Percentiles rank a stretch among this genome's conserved stretches.
Conservation (phyloP, 2,329 filamentous ascomycete species). For the Monilinia fructicola region DNA sequence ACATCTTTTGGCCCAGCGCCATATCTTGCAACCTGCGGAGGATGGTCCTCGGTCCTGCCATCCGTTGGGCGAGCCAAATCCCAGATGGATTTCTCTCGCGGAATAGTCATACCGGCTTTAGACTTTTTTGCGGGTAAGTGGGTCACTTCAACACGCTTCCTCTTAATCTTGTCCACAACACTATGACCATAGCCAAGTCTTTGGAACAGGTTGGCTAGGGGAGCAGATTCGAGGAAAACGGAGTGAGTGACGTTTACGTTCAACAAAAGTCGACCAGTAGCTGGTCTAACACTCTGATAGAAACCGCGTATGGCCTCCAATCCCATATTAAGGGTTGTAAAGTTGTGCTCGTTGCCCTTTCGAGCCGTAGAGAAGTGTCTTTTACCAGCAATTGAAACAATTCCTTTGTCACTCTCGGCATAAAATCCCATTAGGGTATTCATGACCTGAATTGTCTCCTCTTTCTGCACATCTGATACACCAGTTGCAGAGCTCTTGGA, state of each 20-base stretch:
- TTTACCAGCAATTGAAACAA: constrained; percentile 51
- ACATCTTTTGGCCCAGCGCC: constrained; percentile 54
- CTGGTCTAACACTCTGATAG: constrained; percentile 60
- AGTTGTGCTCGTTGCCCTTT: constrained; percentile 28
- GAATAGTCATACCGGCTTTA: constrained; percentile 40
- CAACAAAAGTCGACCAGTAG: constrained; percentile 56
- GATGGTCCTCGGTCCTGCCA: constrained; percentile 41
- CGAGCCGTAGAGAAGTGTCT: constrained; percentile 50
- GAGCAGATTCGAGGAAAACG: constrained; percentile 54
- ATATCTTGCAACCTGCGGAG: constrained; percentile 40
- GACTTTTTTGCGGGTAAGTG: constrained; percentile 42
- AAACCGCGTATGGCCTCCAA: constrained; percentile 60
- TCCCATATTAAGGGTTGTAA: constrained; percentile 48
- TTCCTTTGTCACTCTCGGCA: constrained; percentile 40
- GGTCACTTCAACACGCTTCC: constrained; percentile 44
- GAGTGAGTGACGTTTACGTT: constrained; percentile 63
- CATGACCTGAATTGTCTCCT: constrained; percentile 55
- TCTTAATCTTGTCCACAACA: constrained; percentile 41
- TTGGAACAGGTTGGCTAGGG: constrained; percentile 43
- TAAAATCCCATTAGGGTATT: constrained; percentile 58
- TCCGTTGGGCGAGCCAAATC: constrained; percentile 46
- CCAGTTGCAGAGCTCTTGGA: constrained; percentile 24
- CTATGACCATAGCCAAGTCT: constrained; percentile 37
- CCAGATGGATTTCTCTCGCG: constrained; percentile 47
- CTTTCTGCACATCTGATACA: constrained; percentile 40